Evolutionary conservation across 129 eudicot genomes (phyloP).

Genomic region (Daucus carota): DNA sequence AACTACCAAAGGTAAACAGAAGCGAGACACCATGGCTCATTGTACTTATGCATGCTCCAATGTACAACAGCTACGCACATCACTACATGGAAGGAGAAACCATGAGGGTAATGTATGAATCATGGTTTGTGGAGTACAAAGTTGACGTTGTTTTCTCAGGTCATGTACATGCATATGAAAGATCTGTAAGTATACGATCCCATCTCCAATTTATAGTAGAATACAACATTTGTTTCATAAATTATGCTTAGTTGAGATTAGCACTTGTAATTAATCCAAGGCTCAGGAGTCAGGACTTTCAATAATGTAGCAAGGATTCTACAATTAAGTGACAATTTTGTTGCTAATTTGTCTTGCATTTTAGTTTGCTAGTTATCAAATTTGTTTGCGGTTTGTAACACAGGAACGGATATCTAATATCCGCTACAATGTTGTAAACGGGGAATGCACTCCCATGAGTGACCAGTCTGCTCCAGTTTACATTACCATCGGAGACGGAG

Average conservation of each 20-base stretch:
- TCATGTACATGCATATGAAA: constrained; percentile 93
- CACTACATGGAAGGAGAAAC: constrained; percentile 98
- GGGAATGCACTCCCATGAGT: constrained; percentile 46
- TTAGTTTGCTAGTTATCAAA: too few species aligned
- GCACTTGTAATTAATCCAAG: neutral
- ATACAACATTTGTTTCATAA: neutral
- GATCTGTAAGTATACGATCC: constrained; percentile 53
- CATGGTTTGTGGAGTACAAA: constrained; percentile 64
- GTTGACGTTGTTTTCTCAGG: constrained; percentile 93
- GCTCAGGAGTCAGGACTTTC: neutral
- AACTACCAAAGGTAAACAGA: constrained; percentile 80
- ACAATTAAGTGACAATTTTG: neutral
- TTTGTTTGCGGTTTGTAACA: constrained; percentile 4
- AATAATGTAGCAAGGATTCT: neutral
- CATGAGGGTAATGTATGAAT: constrained; percentile 84
- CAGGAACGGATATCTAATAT: constrained; percentile 88
- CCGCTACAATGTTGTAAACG: constrained; percentile 69
- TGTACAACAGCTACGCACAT: constrained; percentile 63
- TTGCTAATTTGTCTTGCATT: neutral
- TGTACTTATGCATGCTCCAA: constrained; percentile 79
- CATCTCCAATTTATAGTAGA: neutral
- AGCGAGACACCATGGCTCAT: constrained; percentile 96
- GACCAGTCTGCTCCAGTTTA: constrained; percentile 78
- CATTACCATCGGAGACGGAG: constrained; percentile 91
- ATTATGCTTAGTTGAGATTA: neutral